Evolutionary conservation across 2,329 filamentous ascomycete genomes (phyloP), one percentile per base, ranked within the genome.

Genomic region (Monosporascus cannonballus): DNA sequence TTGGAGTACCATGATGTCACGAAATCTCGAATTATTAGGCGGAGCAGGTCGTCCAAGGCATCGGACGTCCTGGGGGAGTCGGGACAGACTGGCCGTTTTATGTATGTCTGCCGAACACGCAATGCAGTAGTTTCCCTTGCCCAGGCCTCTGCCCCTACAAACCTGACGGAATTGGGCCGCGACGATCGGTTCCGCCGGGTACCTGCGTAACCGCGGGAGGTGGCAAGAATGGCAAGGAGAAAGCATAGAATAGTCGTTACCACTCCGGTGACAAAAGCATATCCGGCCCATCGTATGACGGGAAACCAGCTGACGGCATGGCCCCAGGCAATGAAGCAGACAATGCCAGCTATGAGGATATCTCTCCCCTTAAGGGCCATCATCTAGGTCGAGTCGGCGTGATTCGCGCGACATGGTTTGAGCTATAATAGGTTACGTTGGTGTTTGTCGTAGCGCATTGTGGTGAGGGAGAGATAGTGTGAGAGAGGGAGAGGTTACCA

Each of bases 1-100:
- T 84, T 81, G 34, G 78, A 80, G 69, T 96, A 97, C 94, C 94
- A 99, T 47, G 86, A 86, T 53, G 80, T 83, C 53, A 99, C 83
- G 67, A 96, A 96, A 68, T 96, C 90, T 58, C 89, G 81, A 58
- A 90, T 71, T 50, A 96, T 81, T 50, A 91, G 75, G 49, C 86
- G 82, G 45, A 99, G 79, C 34, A 97, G 72, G 50, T 84, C 80
- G 70, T 96, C 90, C 58, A 97, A 74, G 46, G 87, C 87, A 61
- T 85, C 81, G 14, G 91, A 95, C 51, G 97, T 83, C 54, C 85
- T 79, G 60, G 86, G 84, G 20, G 89, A 92, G 50, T 86, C 80
- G 53, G 87, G 81, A 65, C 90, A 90, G 56, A 99, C 77, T 14
- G 88, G 82, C 50, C 79, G 72, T 57, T 82, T 79, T 59, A 80